These are phyloP conservation scores for Daucus carota DNA, from an alignment of 129 eudicot genomes.

Conservation along the genomic window DNA sequence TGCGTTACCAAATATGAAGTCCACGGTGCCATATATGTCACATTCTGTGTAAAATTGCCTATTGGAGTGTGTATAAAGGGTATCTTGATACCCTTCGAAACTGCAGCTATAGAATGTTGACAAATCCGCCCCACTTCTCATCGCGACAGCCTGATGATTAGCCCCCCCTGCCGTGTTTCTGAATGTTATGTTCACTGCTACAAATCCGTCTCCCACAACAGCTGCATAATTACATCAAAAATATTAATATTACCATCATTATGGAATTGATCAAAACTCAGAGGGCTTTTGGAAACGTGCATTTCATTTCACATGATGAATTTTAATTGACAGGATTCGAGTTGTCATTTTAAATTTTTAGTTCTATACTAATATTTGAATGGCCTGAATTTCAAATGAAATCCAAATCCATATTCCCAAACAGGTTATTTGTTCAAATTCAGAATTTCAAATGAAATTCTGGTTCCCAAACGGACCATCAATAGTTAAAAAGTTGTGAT, in stretches of 20 bases:
- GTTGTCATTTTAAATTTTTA: no score
- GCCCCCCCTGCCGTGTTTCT: constrained; percentile 63
- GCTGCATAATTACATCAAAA: constrained; percentile 21
- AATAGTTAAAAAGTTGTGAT: not conserved
- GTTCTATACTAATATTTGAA: no score
- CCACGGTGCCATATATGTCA: constrained; percentile 53
- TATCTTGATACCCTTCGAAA: constrained; percentile 67
- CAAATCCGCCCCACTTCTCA: constrained; percentile 57
- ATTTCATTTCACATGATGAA: no score
- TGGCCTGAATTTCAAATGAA: no score
- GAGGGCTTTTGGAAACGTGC: no score
- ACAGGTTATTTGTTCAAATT: no score
- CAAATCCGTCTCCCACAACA: constrained; percentile 41
- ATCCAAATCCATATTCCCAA: no score
- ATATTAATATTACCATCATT: not conserved
- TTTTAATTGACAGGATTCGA: no score
- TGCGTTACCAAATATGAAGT: constrained; percentile 60
- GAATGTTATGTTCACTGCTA: constrained; percentile 48
- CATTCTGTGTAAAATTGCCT: constrained; percentile 56
- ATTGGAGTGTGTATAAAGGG: constrained; percentile 55
- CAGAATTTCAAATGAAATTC: no score
- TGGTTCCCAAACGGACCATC: no score
- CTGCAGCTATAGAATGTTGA: constrained; percentile 61
- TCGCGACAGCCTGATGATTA: constrained; percentile 57
- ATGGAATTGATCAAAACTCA: not conserved